These are phyloP conservation scores for Annulohypoxylon stygium DNA, from an alignment of 495 filamentous ascomycete genomes.

Conservation along the genomic window DNA sequence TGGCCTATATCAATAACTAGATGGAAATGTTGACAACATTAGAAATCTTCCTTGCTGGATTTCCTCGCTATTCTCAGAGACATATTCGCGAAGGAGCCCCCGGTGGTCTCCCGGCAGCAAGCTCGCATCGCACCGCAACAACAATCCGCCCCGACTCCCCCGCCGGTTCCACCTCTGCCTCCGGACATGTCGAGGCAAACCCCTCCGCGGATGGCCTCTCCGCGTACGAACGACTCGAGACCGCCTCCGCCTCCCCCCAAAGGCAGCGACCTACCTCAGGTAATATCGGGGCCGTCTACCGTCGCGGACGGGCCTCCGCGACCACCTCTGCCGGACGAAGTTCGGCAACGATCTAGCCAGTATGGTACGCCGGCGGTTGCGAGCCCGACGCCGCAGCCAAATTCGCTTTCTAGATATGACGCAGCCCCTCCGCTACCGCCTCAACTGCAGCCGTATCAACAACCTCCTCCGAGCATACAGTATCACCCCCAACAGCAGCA, in stretches of 20 bases:
- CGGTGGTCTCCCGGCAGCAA: conserved; percentile 81
- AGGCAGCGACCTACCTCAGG: conserved; percentile 50
- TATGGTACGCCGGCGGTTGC: conserved; percentile 38
- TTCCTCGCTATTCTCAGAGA: conserved; percentile 86
- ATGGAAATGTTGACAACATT: neutral
- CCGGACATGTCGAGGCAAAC: conserved; percentile 64
- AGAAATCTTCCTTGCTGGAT: conserved; percentile 86
- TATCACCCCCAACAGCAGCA: conserved; percentile 53
- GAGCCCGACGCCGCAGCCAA: conserved; percentile 47
- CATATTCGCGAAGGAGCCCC: conserved; percentile 94
- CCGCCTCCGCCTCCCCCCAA: conserved; percentile 63
- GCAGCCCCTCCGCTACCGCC: conserved; percentile 58
- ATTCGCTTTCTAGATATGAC: conserved; percentile 58
- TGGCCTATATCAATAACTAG: neutral
- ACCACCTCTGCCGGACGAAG: conserved; percentile 55
- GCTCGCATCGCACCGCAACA: conserved; percentile 54
- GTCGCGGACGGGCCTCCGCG: conserved; percentile 48
- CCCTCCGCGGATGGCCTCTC: conserved; percentile 41
- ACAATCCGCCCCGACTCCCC: conserved; percentile 64
- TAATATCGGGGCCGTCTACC: conserved; percentile 34
- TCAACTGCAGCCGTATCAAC: conserved; percentile 41
- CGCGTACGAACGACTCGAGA: conserved; percentile 34
- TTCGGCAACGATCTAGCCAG: conserved; percentile 49
- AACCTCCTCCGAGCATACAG: conserved; percentile 28
- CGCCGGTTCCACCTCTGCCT: conserved; percentile 78